phyloP scores from a whole-genome alignment of 192 early-diverging fungal species.

The Coemansia sp. region DNA sequence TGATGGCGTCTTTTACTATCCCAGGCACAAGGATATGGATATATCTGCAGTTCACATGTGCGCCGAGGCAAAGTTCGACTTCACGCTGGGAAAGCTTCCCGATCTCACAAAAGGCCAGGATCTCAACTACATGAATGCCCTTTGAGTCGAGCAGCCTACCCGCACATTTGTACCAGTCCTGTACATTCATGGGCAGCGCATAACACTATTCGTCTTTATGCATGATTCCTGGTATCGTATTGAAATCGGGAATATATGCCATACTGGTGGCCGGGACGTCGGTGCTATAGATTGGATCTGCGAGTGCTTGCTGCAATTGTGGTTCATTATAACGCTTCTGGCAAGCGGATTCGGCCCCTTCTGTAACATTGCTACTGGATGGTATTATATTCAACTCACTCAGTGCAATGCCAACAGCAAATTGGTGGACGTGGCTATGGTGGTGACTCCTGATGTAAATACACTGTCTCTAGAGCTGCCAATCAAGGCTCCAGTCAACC shows the following conservation, averaged over 20 bases:
- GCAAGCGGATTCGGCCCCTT: slow-evolving; percentile 3
- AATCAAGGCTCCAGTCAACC: not conserved
- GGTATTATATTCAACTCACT: not conserved
- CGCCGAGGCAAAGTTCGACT: not conserved
- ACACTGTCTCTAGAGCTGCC: not conserved
- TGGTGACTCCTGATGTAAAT: not conserved
- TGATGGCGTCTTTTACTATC: not conserved
- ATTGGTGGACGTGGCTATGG: not conserved
- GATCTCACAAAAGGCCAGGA: not conserved
- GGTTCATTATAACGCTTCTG: slow-evolving; percentile 4
- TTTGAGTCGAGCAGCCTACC: not conserved
- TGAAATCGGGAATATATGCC: not conserved
- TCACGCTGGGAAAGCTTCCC: not conserved
- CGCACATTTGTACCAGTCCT: slow-evolving; percentile 1
- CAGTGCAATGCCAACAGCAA: not conserved
- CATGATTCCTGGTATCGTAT: not conserved
- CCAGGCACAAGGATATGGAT: not conserved
- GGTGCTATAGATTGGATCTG: too few species aligned
- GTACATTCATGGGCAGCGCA: not conserved
- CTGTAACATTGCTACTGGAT: not conserved
- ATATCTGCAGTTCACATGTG: not conserved
- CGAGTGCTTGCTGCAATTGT: not conserved
- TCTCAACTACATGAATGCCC: not conserved
- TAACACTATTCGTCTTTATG: not conserved
- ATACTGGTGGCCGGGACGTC: too few species aligned